Evolutionary conservation across 495 filamentous ascomycete genomes (phyloP), one percentile per base, ranked within the genome.

Genomic region (Evernia prunastri): DNA sequence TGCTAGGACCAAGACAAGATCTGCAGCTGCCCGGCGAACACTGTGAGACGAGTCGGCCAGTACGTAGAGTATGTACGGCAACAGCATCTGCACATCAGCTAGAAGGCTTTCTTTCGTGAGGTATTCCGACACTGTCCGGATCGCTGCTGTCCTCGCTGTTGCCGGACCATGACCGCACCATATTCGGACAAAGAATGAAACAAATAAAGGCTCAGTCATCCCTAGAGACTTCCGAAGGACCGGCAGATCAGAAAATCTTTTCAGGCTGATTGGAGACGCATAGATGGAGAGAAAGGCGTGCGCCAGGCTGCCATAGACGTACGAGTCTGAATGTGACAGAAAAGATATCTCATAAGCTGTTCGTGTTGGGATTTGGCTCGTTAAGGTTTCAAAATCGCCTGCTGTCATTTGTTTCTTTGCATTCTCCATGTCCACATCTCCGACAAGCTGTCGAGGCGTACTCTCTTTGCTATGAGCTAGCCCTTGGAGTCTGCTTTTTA

Each of bases 31-130:
- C 27, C 84, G 82, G 36, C 94, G 86, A 59, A 96, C 87, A 54
- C 81, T 86, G 60, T 82, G 81, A 2, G 88, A 85, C 4, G 82
- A 73, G 72, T 98, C 94, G 33, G 84, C 77, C 23, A 98, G 81
- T 12, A 87, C 89, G 60, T 78, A 78, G 40, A 96, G 71, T 37
- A 86, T 72, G 72, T 95, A 96, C 18, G 92, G 92, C 35, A 96
- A 66, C 25, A 96, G 69, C 4, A 85, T 84, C 70, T 96, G 92
- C 45, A 87, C 78, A 71, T 95, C 92, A 56, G 86, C 63, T n/a
- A 74, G 74, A 31, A 74, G 66, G 42, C 74, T 79, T 35, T 69
- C 68, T 15, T 78, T 78, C 56, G 78, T 78, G 27, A 95, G 67
- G 27, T 80, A 74, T 9, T 75, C 72, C 25, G 81, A 82, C 31